Conservation (phyloP, 495 filamentous ascomycete genomes). For the Lichina pygmaea region DNA sequence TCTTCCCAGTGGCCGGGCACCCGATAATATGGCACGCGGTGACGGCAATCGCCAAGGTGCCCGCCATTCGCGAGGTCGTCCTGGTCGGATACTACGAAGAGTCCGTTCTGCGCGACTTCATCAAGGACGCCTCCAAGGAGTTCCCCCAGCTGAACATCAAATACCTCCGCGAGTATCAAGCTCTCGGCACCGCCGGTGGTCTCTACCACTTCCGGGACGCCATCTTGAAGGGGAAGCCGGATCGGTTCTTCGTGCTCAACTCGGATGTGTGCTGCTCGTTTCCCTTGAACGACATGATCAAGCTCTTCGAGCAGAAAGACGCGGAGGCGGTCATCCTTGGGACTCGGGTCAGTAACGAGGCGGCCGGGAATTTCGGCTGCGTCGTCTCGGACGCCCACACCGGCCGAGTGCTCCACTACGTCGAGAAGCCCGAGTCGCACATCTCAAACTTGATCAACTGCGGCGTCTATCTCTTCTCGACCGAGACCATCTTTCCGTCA, state of each 20-base stretch:
- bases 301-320: slow-evolving; percentile 78
- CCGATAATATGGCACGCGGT: slow-evolving; percentile 96
- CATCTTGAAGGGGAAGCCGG: slow-evolving; percentile 85
- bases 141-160: slow-evolving; percentile 78
- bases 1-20: slow-evolving; percentile 96
- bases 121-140: slow-evolving; percentile 61
- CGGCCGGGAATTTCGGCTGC: slow-evolving; percentile 89
- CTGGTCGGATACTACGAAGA: slow-evolving; percentile 99
- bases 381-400: slow-evolving; percentile 90
- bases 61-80: slow-evolving; percentile 83
- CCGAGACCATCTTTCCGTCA: slow-evolving; percentile 86
- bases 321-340: slow-evolving; percentile 95
- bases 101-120: slow-evolving; percentile 86
- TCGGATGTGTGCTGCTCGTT: slow-evolving; percentile 99
- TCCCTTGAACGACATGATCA: slow-evolving; percentile 83
- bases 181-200: slow-evolving; percentile 82
- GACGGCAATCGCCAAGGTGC: slow-evolving; percentile 71
- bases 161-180: slow-evolving; percentile 95
- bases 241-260: slow-evolving; percentile 91
- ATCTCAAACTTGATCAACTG: slow-evolving; percentile 99
- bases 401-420: slow-evolving; percentile 92
- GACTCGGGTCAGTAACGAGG: slow-evolving; percentile 73
- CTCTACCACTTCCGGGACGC: slow-evolving; percentile 99
- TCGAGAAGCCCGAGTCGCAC: slow-evolving; percentile 96
- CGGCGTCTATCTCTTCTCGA: slow-evolving; percentile 90